Percentiles rank a stretch among this genome's conserved stretches.
Evolutionary conservation across 495 filamentous ascomycete genomes (phyloP).

Genomic region (Penicillium paxilli): DNA sequence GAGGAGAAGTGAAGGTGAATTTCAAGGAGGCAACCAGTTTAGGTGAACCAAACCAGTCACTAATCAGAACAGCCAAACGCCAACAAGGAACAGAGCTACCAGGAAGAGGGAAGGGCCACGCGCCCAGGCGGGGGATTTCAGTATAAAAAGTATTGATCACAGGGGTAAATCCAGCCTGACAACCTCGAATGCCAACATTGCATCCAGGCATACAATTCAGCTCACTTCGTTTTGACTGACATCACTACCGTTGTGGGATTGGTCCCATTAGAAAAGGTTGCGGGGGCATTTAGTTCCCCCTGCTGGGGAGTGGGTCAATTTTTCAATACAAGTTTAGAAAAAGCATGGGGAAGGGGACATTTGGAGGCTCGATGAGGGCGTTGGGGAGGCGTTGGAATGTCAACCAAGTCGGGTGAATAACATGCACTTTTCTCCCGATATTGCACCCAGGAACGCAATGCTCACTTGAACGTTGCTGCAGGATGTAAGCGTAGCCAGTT

Average conservation of each 20-base stretch:
- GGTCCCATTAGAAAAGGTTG: not conserved
- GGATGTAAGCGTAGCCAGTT: too few relatives aligned
- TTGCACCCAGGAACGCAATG: too few relatives aligned
- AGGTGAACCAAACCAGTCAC: too few relatives aligned
- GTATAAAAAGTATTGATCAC: too few relatives aligned
- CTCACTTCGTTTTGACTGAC: too few relatives aligned
- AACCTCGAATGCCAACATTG: not conserved
- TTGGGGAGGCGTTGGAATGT: constrained; percentile 12
- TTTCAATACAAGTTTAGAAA: not conserved
- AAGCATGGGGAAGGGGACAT: constrained; percentile 2
- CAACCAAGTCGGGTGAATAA: not conserved
- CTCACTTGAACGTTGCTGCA: too few relatives aligned
- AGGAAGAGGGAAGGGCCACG: not conserved
- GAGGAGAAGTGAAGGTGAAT: too few relatives aligned
- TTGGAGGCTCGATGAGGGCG: not conserved
- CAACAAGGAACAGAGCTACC: too few relatives aligned
- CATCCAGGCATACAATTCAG: too few relatives aligned
- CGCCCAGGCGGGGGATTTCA: not conserved
- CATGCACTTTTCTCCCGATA: too few relatives aligned
- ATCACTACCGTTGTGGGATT: not conserved
- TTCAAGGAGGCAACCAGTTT: too few relatives aligned
- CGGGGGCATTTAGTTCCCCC: constrained; percentile 14
- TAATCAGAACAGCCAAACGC: not conserved
- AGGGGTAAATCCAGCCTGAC: too few relatives aligned
- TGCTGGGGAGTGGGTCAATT: constrained; percentile 1